Base-by-base conservation (phyloP, 441 rosid genomes). In the Sinapis alba region DNA sequence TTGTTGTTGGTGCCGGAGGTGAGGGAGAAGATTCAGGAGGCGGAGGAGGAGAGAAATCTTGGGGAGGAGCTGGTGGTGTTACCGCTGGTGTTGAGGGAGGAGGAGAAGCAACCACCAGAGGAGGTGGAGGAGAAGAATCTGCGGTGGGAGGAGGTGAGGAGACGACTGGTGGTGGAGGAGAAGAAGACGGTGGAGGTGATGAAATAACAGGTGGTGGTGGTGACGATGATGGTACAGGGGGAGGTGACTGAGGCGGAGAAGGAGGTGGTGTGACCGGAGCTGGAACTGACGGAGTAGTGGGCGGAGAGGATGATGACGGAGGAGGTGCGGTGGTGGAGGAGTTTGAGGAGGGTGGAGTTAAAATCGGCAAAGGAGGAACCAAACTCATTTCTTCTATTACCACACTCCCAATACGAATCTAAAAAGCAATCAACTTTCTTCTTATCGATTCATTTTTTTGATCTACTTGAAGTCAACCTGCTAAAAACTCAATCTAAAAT, bases 231-330 rank as follows among this genome's bases (percentile, higher is more conserved):
- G 73, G 60, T 2, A 79, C 45, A 2, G 86, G 83, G 11, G 86
- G 86, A 1, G 92, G 83, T 12, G 88, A 15, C 58, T 68, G 81
- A 15, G 84, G 88, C 71, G 83, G 79, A 50, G 89, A 80, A 51
- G 92, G 86, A 13, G 79, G 79, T 28, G 84, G n/a, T 1, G 75
- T 82, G 18, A 83, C 63, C 36, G 93, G 80, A 58, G 91, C 82
- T 9, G 84, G 50, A 56, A 77, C 69, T 4, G 91, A 85, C 1
- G 94, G 88, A 60, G 73, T 82, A 6, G 86, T 66, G 38, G 87
- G 77, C 60, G 69, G 88, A 62, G 85, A 65, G 15, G 81, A 76
- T 68, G 81, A 76, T 68, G 78, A 68, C 8, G 89, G 90, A 36
- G 92, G 74, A 28, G 89, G 78, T 59, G 80, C 72, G 75, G 84